A percentile compares a stretch with the other conserved stretches of the same genome.
These are phyloP conservation scores for Backusella morwellensis DNA, from an alignment of 192 early-diverging fungal species.

Conservation along the genomic window DNA sequence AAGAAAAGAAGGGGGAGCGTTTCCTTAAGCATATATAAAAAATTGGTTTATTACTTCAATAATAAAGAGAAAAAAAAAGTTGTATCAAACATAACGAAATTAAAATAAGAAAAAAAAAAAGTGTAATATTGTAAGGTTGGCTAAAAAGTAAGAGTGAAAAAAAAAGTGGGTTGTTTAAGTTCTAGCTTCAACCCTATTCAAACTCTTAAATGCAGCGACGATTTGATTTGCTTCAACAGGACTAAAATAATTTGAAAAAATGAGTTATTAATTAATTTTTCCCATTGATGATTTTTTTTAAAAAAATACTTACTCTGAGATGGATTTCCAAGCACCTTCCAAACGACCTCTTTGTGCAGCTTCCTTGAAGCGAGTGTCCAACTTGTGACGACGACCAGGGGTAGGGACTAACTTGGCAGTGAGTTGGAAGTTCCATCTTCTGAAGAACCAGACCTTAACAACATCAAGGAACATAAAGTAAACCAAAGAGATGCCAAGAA, in stretches of 20 bases:
- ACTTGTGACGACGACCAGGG: slow-evolving; percentile 48
- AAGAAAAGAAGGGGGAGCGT: background rate
- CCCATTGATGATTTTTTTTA: background rate
- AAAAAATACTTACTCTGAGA: slow-evolving; percentile 3
- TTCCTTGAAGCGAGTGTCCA: slow-evolving; percentile 43
- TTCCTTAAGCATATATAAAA: background rate
- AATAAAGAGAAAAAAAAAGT: background rate
- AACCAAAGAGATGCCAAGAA: slow-evolving; percentile 65
- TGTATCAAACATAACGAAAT: slow-evolving; percentile 5
- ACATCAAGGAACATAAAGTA: slow-evolving; percentile 78
- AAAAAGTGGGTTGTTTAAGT: background rate
- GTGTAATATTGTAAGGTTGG: background rate
- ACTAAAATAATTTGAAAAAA: slow-evolving; percentile 1
- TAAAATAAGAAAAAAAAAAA: background rate
- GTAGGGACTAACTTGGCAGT: slow-evolving; percentile 77
- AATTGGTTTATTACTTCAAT: background rate
- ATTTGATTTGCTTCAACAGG: slow-evolving; percentile 24
- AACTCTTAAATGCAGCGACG: slow-evolving; percentile 23
- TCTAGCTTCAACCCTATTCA: slow-evolving; percentile 5
- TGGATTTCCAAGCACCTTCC: background rate
- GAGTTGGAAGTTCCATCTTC: slow-evolving; percentile 79
- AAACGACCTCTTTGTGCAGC: slow-evolving; percentile 8
- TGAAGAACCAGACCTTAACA: slow-evolving; percentile 77
- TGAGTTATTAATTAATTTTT: background rate
- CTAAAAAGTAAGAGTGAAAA: background rate